These are phyloP conservation scores for Cordyceps fumosorosea DNA, from an alignment of 2,329 filamentous ascomycete species.

Conservation along the genomic window DNA sequence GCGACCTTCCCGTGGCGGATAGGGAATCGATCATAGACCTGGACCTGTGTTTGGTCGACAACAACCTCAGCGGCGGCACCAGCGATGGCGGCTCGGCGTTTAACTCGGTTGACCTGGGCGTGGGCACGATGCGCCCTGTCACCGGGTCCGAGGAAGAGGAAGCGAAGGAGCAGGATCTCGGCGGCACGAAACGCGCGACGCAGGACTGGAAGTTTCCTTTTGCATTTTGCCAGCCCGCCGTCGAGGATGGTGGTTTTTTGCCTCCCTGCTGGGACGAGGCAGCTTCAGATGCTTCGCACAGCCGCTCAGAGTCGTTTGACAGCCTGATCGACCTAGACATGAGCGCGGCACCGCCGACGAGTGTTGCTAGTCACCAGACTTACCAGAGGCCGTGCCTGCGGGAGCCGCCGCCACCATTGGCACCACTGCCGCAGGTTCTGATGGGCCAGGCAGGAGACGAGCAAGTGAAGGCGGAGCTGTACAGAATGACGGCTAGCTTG, in stretches of 20 bases:
- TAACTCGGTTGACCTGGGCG: conserved; percentile 35
- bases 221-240: conserved; percentile 33
- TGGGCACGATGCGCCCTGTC: conserved; percentile 36
- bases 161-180: conserved; percentile 47
- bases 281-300: not conserved
- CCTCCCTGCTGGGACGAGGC: conserved; percentile 24
- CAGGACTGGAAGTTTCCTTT: conserved; percentile 54
- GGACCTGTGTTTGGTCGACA: conserved; percentile 20
- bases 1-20: conserved; percentile 42
- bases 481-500: not conserved
- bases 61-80: not conserved
- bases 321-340: conserved; percentile 1
- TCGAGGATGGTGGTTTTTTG: not conserved
- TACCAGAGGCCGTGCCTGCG: not conserved
- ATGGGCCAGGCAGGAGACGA: not conserved
- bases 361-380: too few relatives aligned
- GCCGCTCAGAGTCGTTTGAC: not conserved
- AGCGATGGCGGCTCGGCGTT: not conserved
- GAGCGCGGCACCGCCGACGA: not conserved
- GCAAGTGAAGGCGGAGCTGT: not conserved
- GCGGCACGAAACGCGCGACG: conserved; percentile 40
- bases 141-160: conserved; percentile 35
- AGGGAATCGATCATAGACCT: conserved; percentile 42
- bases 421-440: not conserved
- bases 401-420: not conserved